Conservation (phyloP, 2,329 filamentous ascomycete genomes). For the Epichloe gansuensis region DNA sequence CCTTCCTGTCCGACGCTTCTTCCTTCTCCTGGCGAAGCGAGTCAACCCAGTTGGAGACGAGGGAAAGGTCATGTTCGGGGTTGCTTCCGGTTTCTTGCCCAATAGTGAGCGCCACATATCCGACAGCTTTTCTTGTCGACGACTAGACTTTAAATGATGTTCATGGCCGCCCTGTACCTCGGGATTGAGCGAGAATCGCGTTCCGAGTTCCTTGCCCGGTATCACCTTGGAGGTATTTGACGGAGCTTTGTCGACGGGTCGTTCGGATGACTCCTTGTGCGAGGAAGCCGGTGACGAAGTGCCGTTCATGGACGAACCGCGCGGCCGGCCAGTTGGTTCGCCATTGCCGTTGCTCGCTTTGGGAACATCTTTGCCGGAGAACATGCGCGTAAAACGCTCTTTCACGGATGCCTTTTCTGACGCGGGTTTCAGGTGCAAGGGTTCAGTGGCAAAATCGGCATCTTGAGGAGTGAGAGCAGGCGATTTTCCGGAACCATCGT, state of each 20-base stretch:
- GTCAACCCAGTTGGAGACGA: slow-evolving; percentile 94
- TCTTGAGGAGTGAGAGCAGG: slow-evolving; percentile 29
- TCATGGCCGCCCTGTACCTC: slow-evolving; percentile 60
- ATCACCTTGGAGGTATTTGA: slow-evolving; percentile 18
- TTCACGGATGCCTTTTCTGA: slow-evolving; percentile 50
- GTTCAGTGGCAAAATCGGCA: slow-evolving; percentile 17
- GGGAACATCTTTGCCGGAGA: slow-evolving; percentile 43
- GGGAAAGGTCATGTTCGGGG: slow-evolving; percentile 71
- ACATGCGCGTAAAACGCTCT: slow-evolving; percentile 53
- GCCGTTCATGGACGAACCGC: slow-evolving; percentile 23
- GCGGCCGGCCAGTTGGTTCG: slow-evolving; percentile 21
- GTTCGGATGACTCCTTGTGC: slow-evolving; percentile 31
- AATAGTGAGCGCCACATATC: slow-evolving; percentile 84
- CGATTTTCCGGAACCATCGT: slow-evolving; percentile 29
- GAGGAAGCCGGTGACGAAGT: slow-evolving; percentile 25
- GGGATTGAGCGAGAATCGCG: slow-evolving; percentile 39
- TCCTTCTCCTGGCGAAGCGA: slow-evolving; percentile 84
- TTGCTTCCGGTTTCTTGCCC: slow-evolving; percentile 67
- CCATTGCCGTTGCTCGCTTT: slow-evolving; percentile 22
- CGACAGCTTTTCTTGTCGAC: slow-evolving; percentile 86
- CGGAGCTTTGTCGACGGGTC: slow-evolving; percentile 12
- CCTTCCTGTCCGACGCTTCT: slow-evolving; percentile 69
- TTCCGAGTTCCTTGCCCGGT: slow-evolving; percentile 24
- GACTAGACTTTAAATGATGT: slow-evolving; percentile 79
- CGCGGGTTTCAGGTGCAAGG: slow-evolving; percentile 18